Evolutionary conservation across 2,329 filamentous ascomycete genomes (phyloP).

Genomic region (Esteya vermicola): DNA sequence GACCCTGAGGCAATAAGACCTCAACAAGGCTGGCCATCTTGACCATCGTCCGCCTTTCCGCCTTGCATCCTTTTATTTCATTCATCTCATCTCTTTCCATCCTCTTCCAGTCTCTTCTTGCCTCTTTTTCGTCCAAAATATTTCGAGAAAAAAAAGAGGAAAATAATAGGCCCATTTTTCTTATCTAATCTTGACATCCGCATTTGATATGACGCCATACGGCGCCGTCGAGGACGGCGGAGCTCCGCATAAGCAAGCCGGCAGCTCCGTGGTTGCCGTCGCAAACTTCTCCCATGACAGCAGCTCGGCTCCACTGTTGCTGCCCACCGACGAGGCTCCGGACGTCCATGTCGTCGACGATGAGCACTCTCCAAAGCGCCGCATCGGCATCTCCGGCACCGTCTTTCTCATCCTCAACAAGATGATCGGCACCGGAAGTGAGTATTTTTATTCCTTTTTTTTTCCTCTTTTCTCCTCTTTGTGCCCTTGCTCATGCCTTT

Average conservation of each 20-base stretch:
- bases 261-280: not conserved
- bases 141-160: too few relatives aligned
- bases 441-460: not conserved
- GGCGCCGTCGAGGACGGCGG: too few relatives aligned
- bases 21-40: too few relatives aligned
- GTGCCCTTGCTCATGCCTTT: not conserved
- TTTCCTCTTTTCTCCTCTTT: not conserved
- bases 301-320: not conserved
- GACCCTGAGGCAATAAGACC: not conserved
- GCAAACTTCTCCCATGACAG: not conserved
- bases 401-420: slow-evolving; percentile 23
- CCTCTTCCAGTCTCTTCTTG: not conserved
- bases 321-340: not conserved
- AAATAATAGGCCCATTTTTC: too few relatives aligned
- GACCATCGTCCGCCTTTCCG: too few relatives aligned
- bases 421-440: slow-evolving; percentile 22
- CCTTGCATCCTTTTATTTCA: not conserved
- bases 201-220: not conserved
- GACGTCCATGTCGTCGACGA: not conserved
- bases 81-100: not conserved
- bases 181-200: not conserved
- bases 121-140: too few relatives aligned
- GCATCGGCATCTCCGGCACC: slow-evolving; percentile 19
- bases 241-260: too few relatives aligned
- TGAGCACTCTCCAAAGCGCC: slow-evolving; percentile 10